These are phyloP conservation scores for Lentinula guzmanii DNA, from an alignment of 768 basidiomycete genomes.

Conservation along the genomic window DNA sequence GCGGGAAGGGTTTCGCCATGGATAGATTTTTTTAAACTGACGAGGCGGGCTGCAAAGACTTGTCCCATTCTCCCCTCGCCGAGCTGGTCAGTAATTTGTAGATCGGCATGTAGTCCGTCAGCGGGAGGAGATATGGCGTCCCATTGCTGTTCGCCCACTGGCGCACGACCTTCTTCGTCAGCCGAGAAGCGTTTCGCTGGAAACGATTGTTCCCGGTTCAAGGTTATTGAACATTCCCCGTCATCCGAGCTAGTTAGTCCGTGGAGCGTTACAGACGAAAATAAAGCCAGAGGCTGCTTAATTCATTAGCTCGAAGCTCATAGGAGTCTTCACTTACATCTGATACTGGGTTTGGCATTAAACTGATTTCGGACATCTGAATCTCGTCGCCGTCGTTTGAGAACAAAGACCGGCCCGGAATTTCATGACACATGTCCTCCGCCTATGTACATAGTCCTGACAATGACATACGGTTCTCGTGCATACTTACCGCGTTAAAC, in stretches of 20 bases:
- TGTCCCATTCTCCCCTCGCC: neutral
- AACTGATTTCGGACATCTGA: too few relatives aligned
- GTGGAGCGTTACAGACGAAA: neutral
- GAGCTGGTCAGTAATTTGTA: neutral
- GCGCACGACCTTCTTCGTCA: neutral
- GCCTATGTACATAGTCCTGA: too few relatives aligned
- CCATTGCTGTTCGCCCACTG: slow-evolving; percentile 25
- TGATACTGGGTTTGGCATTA: too few relatives aligned
- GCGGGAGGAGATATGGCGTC: neutral
- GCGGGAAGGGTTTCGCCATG: too few relatives aligned
- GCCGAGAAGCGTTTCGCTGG: neutral
- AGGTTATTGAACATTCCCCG: neutral
- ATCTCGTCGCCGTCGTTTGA: too few relatives aligned
- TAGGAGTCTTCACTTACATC: too few relatives aligned
- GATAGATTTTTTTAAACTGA: neutral
- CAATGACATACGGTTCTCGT: too few relatives aligned
- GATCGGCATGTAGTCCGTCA: neutral
- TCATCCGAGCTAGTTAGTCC: neutral
- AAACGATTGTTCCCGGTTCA: neutral
- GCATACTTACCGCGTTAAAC: too few relatives aligned
- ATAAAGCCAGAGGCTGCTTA: too few relatives aligned
- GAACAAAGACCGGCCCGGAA: too few relatives aligned
- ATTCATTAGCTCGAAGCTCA: too few relatives aligned
- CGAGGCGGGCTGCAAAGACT: neutral
- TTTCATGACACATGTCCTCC: too few relatives aligned